Conservation (phyloP, 257 asterid species). For the Cynanchum wilfordii region DNA sequence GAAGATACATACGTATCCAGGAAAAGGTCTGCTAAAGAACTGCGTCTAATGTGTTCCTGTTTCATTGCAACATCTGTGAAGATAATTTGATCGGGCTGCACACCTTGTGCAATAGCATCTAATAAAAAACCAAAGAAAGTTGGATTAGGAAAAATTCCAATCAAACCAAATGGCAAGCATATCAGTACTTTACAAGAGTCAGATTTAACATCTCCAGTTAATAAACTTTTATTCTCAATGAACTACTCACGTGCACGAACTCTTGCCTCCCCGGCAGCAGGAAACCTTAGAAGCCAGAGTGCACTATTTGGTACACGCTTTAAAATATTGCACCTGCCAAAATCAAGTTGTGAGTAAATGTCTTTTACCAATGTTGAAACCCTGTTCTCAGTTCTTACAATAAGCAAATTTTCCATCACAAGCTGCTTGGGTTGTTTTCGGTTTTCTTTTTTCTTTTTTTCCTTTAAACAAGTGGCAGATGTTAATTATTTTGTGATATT, state of each 20-base stretch:
- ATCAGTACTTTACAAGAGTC: neutral
- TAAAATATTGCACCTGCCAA: constrained; percentile 92
- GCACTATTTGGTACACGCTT: constrained; percentile 98
- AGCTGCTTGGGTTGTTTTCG: too few species aligned
- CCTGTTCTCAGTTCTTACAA: neutral
- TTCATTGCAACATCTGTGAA: constrained; percentile 98
- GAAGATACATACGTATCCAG: constrained; percentile 72
- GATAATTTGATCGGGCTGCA: constrained; percentile 86
- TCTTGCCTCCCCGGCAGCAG: constrained; percentile 98
- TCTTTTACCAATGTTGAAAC: neutral
- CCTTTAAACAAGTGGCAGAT: too few species aligned
- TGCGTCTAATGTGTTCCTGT: constrained; percentile 93
- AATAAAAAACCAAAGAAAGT: constrained; percentile 16
- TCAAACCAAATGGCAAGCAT: neutral
- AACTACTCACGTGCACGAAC: constrained; percentile 69
- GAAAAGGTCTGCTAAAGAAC: constrained; percentile 89
- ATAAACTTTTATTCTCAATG: neutral
- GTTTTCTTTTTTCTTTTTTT: too few species aligned
- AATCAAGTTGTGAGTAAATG: constrained; percentile 8
- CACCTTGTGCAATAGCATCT: constrained; percentile 98
- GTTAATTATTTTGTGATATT: too few species aligned
- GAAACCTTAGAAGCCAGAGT: constrained; percentile 95
- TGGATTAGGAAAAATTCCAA: constrained; percentile 4
- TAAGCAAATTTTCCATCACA: neutral
- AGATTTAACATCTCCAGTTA: neutral